Percentiles rank a stretch among this genome's conserved stretches.
Conservation (phyloP, 441 rosid species). For the Adansonia grandidieri region DNA sequence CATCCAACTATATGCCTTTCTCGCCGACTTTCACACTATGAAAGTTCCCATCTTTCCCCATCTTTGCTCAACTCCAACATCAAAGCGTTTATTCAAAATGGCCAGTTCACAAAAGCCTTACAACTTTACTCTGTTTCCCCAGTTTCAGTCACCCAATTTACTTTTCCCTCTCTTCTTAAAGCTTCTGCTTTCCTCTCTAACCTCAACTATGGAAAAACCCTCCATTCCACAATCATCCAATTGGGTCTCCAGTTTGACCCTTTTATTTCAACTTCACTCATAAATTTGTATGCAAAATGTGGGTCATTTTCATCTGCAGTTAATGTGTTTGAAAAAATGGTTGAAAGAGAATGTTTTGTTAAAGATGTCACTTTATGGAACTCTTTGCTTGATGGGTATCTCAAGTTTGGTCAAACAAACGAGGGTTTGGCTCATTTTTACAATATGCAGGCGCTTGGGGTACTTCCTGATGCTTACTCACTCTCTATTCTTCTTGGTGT, state of each 20-base stretch:
- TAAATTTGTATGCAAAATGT: slow-evolving; percentile 61
- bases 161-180: slow-evolving; percentile 76
- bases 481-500: slow-evolving; percentile 55
- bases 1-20: slow-evolving; percentile 30
- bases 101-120: slow-evolving; percentile 54
- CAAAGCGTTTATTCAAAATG: slow-evolving; percentile 51
- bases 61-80: slow-evolving; percentile 39
- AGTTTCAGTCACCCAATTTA: slow-evolving; percentile 43
- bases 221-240: slow-evolving; percentile 57
- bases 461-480: slow-evolving; percentile 70
- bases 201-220: slow-evolving; percentile 54
- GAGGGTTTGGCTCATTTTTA: slow-evolving; percentile 57
- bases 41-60: slow-evolving; percentile 24
- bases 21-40: slow-evolving; percentile 38
- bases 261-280: slow-evolving; percentile 62
- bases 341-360: slow-evolving; percentile 31
- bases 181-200: slow-evolving; percentile 63
- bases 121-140: slow-evolving; percentile 50
- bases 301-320: slow-evolving; percentile 57
- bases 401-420: slow-evolving; percentile 44
- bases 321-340: slow-evolving; percentile 65
- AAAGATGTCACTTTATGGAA: slow-evolving; percentile 73
- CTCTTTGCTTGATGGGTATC: slow-evolving; percentile 66
- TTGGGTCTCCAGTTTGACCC: slow-evolving; percentile 54
- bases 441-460: slow-evolving; percentile 55